phyloP scores from a whole-genome alignment of 352 stramenopile genomes.

The Pythium insidiosum region DNA sequence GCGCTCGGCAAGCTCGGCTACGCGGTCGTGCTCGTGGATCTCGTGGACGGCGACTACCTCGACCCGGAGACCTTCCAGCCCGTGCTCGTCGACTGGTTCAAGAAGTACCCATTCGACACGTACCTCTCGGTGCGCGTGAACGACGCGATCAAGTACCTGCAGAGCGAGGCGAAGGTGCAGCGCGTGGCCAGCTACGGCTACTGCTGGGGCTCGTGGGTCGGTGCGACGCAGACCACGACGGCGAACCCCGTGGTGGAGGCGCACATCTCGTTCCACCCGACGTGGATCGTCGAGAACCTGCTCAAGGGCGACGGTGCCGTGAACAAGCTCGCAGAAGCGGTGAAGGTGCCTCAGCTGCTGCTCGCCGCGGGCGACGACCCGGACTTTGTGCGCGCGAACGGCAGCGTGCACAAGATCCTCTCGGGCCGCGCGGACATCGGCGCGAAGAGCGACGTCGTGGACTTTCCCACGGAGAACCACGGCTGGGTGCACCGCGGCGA shows the following conservation, averaged over 20 bases:
- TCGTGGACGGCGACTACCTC: slow-evolving; percentile 21
- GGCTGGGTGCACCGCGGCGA: slow-evolving; percentile 61
- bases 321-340: slow-evolving; percentile 27
- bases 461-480: slow-evolving; percentile 40
- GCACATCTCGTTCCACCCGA: slow-evolving; percentile 21
- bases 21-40: slow-evolving; percentile 33
- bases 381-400: slow-evolving; percentile 21
- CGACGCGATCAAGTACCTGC: slow-evolving; percentile 21
- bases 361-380: slow-evolving; percentile 30
- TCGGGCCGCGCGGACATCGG: background rate
- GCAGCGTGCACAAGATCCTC: slow-evolving; percentile 37
- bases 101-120: slow-evolving; percentile 11
- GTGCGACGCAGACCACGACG: slow-evolving; percentile 11
- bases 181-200: slow-evolving; percentile 18
- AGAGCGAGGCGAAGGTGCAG: slow-evolving; percentile 18
- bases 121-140: slow-evolving; percentile 10
- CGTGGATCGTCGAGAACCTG: slow-evolving; percentile 25
- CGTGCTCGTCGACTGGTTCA: slow-evolving; percentile 14
- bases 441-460: slow-evolving; percentile 15
- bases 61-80: slow-evolving; percentile 9
- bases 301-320: slow-evolving; percentile 19
- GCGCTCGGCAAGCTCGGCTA: too few species aligned
- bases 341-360: slow-evolving; percentile 35
- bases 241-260: slow-evolving; percentile 9
- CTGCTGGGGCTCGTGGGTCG: slow-evolving; percentile 22